phyloP scores from a whole-genome alignment of 257 asterid genomes.

The Rubia yunnanensis region DNA sequence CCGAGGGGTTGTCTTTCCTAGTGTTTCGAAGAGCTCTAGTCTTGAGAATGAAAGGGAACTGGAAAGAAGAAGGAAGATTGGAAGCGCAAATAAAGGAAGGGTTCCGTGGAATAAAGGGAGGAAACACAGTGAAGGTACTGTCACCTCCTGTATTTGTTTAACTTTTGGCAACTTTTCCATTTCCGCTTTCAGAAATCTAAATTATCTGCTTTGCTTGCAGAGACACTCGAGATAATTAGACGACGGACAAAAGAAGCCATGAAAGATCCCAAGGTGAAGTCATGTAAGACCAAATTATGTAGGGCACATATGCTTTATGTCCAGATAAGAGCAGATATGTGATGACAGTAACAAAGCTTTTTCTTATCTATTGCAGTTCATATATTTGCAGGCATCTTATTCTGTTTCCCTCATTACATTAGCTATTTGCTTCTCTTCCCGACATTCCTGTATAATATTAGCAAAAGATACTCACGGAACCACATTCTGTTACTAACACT shows the following conservation, averaged over 20 bases:
- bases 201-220: constrained; percentile 29
- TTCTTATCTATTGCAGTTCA: background rate
- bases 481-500: constrained; percentile 5
- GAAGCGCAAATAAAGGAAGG: constrained; percentile 64
- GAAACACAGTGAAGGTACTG: constrained; percentile 71
- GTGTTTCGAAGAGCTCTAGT: constrained; percentile 11
- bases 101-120: constrained; percentile 91
- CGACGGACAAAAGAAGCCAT: constrained; percentile 80
- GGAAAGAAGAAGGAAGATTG: constrained; percentile 28
- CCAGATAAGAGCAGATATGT: background rate
- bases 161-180: background rate
- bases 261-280: constrained; percentile 99
- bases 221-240: constrained; percentile 69
- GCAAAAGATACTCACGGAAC: background rate
- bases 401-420: background rate
- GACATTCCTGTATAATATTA: background rate
- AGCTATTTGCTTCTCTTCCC: background rate
- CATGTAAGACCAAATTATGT: constrained; percentile 66
- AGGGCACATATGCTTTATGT: background rate
- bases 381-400: background rate
- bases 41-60: constrained; percentile 25
- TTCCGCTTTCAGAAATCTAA: constrained; percentile 6
- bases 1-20: constrained; percentile 7
- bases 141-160: constrained; percentile 6
- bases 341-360: background rate